These are phyloP conservation scores for Myrica gale DNA, from an alignment of 306 rosid genomes.

Conservation along the genomic window DNA sequence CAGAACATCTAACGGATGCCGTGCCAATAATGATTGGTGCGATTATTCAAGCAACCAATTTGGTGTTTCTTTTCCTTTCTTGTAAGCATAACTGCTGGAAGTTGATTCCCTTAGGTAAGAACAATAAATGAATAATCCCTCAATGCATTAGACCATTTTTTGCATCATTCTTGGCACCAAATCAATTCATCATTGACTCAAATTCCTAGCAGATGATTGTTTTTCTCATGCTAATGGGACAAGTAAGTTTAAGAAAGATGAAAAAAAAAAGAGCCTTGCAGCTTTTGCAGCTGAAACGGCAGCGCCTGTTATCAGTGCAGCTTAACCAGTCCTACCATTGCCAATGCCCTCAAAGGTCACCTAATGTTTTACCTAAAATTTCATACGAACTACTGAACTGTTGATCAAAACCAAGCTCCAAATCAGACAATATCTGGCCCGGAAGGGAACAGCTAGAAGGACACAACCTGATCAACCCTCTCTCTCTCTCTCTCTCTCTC, in stretches of 20 bases:
- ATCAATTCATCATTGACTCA: not conserved
- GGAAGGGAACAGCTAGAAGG: too few relatives aligned
- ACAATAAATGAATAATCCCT: not conserved
- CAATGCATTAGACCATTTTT: not conserved
- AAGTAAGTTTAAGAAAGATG: not conserved
- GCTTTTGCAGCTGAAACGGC: not conserved
- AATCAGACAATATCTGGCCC: too few relatives aligned
- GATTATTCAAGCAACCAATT: not conserved
- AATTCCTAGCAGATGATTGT: not conserved
- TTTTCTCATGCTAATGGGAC: not conserved
- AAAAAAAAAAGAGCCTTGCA: not conserved
- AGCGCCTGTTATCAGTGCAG: not conserved
- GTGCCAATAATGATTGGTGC: not conserved
- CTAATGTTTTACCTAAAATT: too few relatives aligned
- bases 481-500: not conserved
- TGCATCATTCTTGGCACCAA: not conserved
- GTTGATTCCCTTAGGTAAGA: not conserved
- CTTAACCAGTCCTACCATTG: not conserved
- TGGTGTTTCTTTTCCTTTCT: not conserved
- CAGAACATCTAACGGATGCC: not conserved
- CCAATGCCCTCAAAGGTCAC: not conserved
- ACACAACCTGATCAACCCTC: too few relatives aligned
- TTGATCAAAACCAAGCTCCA: too few relatives aligned
- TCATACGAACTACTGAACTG: too few relatives aligned
- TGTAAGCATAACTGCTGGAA: not conserved